Evolutionary conservation across 192 early-diverging fungal genomes (phyloP), one percentile per base, ranked within the genome.

Genomic region (Chytriomyces sp.): DNA sequence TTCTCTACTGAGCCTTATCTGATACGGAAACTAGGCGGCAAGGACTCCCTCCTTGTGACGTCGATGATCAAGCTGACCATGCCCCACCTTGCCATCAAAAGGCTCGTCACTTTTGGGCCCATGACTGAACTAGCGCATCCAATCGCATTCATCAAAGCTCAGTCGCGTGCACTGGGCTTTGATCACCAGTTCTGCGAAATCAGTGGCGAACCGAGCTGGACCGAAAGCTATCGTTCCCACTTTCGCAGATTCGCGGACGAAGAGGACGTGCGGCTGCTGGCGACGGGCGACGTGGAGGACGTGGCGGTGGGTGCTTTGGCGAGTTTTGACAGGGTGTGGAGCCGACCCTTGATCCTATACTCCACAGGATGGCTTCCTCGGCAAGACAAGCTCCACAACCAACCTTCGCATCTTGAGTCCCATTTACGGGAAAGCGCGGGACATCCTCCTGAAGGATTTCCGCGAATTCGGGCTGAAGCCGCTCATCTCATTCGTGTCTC

Each of bases 271-370:
- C 6, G 8, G 17, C 17, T 14, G 17, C 52, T 68, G 8, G 65
- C 31, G 2, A 68, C 65, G 3, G 65, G 65, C 12, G 65, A 68
- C 39, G 39, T 68, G 3, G 65, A 68, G 28, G 65, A 68, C 55
- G 32, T 56, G 8, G 65, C 28, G 4, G 54, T 56, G 22, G 22
- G 54, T 56, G 8, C 8, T 56, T 56, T 8, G 54, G 8, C 22
- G 22, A 28, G 54, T 56, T 25, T 22, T 56, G 54, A n/a, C 30
- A 8, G n/a, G n/a, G n/a, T n/a, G n/a, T n/a, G n/a, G n/a, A n/a
- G n/a, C n/a, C n/a, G n/a, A n/a, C 7, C 7, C 14, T 19, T 0
- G 0, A 56, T 17, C 7, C 8, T 30, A 17, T 6, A 56, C 22
- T 28, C 22, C 22, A 19, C 30, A 56, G 3, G 52, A 68, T 34